Evolutionary conservation across 192 early-diverging fungal species (phyloP), one percentile per base, ranked within the genome.

Genomic region (Coemansia sp.): DNA sequence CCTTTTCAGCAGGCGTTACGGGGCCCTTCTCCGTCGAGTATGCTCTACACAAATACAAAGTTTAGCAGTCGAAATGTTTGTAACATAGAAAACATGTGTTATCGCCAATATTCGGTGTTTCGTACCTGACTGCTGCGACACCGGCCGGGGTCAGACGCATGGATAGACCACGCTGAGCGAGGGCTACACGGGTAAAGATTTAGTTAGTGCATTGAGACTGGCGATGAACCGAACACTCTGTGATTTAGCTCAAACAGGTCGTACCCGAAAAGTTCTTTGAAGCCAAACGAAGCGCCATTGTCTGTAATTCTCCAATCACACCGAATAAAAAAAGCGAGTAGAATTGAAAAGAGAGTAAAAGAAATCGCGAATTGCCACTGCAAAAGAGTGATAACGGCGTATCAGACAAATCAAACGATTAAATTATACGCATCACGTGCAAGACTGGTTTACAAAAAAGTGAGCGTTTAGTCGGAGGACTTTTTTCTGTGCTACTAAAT

Each of bases 1-100:
- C 96, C 83, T 91, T 91, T 65, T 87, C 78, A 69, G 87, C 87
- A 36, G 95, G 56, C 8, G 71, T 47, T n/a, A 56, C 34, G 26
- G 71, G 76, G 44, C 52, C 70, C 20, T 70, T 79, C 47, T 74
- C 51, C 36, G 70, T 59, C 62, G 70, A 66, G 63, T 78, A 78
- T 25, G 70, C 54, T 36, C 75, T 78, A 55, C 5, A 22, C 31
- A 34, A 34, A 34, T 34, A 34, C 2, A 6, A 34, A 34, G 31
- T 34, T 34, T 34, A 34, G 31, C 31, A 34, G 31, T 5, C 31
- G n/a, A 34, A 34, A 4, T 2, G 25, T 7, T 5, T 34, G 31
- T 7, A 8, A 7, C 8, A 6, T 6, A 34, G 8, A 34, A 34
- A 34, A 7, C 1, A 34, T 7, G 31, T 8, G 31, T 9, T 34